A percentile compares a stretch with the other conserved stretches of the same genome.
These are phyloP conservation scores for Trypanosomatidae sp. DNA, from an alignment of 208 protist species.

Conservation along the genomic window DNA sequence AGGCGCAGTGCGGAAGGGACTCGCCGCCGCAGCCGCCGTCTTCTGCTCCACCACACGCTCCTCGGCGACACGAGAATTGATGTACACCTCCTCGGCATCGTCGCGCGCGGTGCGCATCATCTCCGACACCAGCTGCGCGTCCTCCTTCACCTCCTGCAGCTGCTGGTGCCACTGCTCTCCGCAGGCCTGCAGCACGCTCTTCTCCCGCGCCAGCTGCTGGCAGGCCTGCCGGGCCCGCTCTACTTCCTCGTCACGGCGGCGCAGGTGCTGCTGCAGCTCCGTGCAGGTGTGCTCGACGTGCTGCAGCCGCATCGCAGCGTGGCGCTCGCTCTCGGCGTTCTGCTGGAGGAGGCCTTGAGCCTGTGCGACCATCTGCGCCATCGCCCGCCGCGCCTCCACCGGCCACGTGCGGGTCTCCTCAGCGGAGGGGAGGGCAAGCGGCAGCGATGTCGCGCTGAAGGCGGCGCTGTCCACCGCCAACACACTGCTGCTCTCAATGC, in stretches of 20 bases:
- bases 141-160: constrained; percentile 61
- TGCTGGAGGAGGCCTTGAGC: constrained; percentile 48
- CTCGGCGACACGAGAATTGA: constrained; percentile 16
- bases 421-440: constrained; percentile 8
- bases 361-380: constrained; percentile 48
- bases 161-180: constrained; percentile 43
- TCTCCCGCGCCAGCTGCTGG: constrained; percentile 36
- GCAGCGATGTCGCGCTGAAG: too few species aligned
- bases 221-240: constrained; percentile 37
- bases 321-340: constrained; percentile 50
- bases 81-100: constrained; percentile 58
- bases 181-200: constrained; percentile 21
- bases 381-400: constrained; percentile 36
- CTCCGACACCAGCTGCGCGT: constrained; percentile 72
- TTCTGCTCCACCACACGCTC: constrained; percentile 10
- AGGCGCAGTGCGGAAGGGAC: not conserved
- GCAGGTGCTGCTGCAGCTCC: constrained; percentile 40
- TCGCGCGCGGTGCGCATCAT: constrained; percentile 50
- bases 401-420: constrained; percentile 45
- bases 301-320: constrained; percentile 44
- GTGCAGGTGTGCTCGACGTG: constrained; percentile 44
- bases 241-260: constrained; percentile 32
- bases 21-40: constrained; percentile 9
- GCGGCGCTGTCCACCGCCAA: too few species aligned
- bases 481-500: constrained; percentile 16